Evolutionary conservation across 768 basidiomycete species (phyloP).

Genomic region (Saitozyma sp.): DNA sequence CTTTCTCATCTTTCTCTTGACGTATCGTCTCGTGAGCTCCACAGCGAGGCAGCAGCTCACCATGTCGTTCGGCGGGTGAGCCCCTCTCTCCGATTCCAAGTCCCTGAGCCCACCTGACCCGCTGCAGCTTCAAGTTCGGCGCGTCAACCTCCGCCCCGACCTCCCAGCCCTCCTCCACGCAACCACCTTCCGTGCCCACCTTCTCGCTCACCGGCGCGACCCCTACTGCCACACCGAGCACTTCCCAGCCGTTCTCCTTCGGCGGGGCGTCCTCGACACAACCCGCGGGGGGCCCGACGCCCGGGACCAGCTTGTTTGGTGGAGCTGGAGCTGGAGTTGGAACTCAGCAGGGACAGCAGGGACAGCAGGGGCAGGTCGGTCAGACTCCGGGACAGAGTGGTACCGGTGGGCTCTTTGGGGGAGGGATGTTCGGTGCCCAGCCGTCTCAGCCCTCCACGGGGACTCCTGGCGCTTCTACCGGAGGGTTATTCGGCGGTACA

Average conservation of each 20-base stretch:
- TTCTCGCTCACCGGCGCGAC: slow-evolving; percentile 30
- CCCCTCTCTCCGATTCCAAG: no score
- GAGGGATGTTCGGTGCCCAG: slow-evolving; percentile 17
- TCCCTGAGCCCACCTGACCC: no score
- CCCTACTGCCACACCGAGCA: slow-evolving; percentile 10
- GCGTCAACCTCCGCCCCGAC: not conserved
- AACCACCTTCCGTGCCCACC: slow-evolving; percentile 22
- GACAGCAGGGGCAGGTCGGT: slow-evolving; percentile 9
- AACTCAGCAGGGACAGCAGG: not conserved
- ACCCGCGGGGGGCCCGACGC: slow-evolving; percentile 1
- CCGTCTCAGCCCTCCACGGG: slow-evolving; percentile 5
- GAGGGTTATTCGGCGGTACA: slow-evolving; percentile 19
- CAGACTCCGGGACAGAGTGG: slow-evolving; percentile 4
- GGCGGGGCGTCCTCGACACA: slow-evolving; percentile 4
- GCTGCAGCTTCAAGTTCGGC: slow-evolving; percentile 33
- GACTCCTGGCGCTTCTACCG: slow-evolving; percentile 2
- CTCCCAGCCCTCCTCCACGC: slow-evolving; percentile 11
- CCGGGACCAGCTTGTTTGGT: slow-evolving; percentile 11
- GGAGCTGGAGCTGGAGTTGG: not conserved
- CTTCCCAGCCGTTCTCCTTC: slow-evolving; percentile 32
- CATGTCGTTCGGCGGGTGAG: no score
- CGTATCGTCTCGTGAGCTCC: slow-evolving; percentile 15
- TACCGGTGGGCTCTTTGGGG: slow-evolving; percentile 19
- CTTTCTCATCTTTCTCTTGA: no score
- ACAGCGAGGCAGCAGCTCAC: slow-evolving; percentile 4